phyloP scores from a whole-genome alignment of 1,284 basidiomycete species.

The Trichosporon sp. region DNA sequence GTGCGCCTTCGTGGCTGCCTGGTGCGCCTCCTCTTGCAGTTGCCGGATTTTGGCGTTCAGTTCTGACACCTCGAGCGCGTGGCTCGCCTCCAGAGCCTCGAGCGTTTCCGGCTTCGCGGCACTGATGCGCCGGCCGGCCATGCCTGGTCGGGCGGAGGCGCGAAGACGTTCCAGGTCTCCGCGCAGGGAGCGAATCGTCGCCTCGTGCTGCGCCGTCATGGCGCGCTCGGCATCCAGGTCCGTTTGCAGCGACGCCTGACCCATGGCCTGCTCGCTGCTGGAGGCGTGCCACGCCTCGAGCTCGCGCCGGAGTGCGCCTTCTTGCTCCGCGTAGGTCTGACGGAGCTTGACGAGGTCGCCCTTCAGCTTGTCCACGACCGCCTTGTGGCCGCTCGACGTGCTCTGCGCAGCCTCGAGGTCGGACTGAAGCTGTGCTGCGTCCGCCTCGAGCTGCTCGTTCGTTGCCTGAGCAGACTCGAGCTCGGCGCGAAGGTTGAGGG shows the following conservation, averaged over 20 bases:
- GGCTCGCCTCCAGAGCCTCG: slow-evolving; percentile 62
- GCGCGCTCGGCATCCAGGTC: slow-evolving; percentile 17
- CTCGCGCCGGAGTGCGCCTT: background rate
- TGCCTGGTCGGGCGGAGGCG: background rate
- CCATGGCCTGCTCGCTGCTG: background rate
- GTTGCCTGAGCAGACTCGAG: slow-evolving; percentile 20
- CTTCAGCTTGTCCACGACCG: slow-evolving; percentile 18
- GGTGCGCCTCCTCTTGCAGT: slow-evolving; percentile 71
- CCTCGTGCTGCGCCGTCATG: slow-evolving; percentile 12
- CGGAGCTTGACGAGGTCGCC: slow-evolving; percentile 21
- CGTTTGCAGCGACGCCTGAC: background rate
- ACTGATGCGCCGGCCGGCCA: background rate
- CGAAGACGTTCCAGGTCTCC: slow-evolving; percentile 18
- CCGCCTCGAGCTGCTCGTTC: slow-evolving; percentile 21
- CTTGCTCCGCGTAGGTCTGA: slow-evolving; percentile 19
- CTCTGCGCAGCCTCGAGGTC: slow-evolving; percentile 25
- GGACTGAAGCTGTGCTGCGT: slow-evolving; percentile 15
- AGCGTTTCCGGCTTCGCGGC: slow-evolving; percentile 23
- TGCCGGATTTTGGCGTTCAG: slow-evolving; percentile 74
- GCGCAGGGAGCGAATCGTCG: slow-evolving; percentile 4
- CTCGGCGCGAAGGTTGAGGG: slow-evolving; percentile 4
- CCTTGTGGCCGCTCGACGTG: slow-evolving; percentile 26
- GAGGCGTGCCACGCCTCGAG: slow-evolving; percentile 17
- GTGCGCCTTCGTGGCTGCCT: slow-evolving; percentile 70
- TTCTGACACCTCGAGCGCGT: slow-evolving; percentile 73